Evolutionary conservation across 179 eudicot species (phyloP).

Genomic region (Beta lomatogona): DNA sequence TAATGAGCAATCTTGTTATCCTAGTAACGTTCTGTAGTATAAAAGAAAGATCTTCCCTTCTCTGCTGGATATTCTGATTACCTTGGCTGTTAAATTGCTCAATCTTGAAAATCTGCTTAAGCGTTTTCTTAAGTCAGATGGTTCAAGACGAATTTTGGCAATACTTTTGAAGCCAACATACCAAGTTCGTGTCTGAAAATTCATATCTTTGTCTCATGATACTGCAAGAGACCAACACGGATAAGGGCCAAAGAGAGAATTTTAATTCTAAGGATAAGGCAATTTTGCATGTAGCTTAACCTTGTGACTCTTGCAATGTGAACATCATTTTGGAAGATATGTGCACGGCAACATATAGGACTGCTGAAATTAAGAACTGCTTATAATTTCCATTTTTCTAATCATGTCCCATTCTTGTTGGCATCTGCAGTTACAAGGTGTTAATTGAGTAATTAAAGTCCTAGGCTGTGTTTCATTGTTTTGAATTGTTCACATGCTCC

Average conservation of each 20-base stretch:
- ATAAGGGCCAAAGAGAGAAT: neutral
- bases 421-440: neutral
- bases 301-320: conserved; percentile 1
- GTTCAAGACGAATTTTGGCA: neutral
- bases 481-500: neutral
- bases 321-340: neutral
- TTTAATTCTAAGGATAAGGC: neutral
- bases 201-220: neutral
- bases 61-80: neutral
- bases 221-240: neutral
- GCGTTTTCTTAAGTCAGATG: neutral
- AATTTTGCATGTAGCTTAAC: neutral
- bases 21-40: neutral
- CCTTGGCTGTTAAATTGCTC: neutral
- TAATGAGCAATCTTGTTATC: neutral
- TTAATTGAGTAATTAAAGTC: neutral
- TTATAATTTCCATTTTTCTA: neutral
- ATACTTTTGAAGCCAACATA: neutral
- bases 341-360: neutral
- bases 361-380: neutral
- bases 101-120: neutral
- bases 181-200: neutral
- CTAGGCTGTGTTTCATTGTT: neutral
- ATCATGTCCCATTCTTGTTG: neutral
- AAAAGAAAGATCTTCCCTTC: neutral